Evolutionary conservation across 2,329 filamentous ascomycete species (phyloP).

Genomic region (Claviceps cyperi): DNA sequence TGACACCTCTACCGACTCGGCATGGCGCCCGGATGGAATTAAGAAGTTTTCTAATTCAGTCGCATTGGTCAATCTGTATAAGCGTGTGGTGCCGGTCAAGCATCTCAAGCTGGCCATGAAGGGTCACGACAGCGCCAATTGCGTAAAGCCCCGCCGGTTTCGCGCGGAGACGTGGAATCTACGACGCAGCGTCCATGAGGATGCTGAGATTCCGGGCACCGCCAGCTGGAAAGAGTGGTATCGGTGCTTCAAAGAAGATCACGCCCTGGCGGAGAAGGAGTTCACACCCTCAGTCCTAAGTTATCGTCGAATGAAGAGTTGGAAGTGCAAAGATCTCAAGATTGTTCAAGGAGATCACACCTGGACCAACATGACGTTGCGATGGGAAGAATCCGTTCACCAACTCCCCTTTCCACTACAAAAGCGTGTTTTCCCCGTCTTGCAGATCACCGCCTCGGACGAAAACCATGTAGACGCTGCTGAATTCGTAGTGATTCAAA

Average conservation of each 20-base stretch:
- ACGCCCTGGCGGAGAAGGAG: constrained; percentile 24
- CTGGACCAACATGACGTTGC: constrained; percentile 35
- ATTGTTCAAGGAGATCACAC: constrained; percentile 21
- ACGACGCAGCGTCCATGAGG: constrained; percentile 46
- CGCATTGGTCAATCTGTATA: constrained; percentile 37
- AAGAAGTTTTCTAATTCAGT: constrained; percentile 35
- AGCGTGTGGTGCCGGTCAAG: constrained; percentile 31
- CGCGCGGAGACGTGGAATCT: constrained; percentile 46
- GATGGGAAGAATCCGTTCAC: constrained; percentile 52
- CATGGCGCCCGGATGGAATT: constrained; percentile 35
- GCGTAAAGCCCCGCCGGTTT: constrained; percentile 9
- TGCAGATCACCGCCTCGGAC: constrained; percentile 42
- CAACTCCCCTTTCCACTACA: constrained; percentile 43
- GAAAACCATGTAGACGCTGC: constrained; percentile 11
- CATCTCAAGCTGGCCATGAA: constrained; percentile 27
- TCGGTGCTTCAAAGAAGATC: constrained; percentile 37
- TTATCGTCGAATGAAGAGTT: constrained; percentile 24
- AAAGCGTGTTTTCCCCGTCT: constrained; percentile 50
- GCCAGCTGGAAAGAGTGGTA: constrained; percentile 52
- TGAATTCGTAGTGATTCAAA: constrained; percentile 43
- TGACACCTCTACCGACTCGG: constrained; percentile 4
- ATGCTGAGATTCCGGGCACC: constrained; percentile 34
- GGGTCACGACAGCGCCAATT: constrained; percentile 13
- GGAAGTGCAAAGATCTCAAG: constrained; percentile 30
- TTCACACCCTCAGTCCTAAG: constrained; percentile 25